Base-by-base conservation (phyloP, 768 basidiomycete species). In the Naganishia antarctica region DNA sequence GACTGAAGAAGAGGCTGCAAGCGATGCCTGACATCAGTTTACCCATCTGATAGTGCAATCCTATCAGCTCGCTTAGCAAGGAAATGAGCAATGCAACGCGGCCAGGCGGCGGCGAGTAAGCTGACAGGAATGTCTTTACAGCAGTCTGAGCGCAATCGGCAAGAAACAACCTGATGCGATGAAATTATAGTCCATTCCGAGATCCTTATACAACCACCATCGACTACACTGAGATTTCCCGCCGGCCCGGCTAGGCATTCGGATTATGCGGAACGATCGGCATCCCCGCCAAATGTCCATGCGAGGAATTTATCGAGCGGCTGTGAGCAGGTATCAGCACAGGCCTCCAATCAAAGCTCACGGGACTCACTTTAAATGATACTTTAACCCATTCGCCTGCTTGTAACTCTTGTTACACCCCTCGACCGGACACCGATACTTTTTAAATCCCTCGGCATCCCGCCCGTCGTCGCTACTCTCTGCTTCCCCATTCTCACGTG, bases 381-480 rank as follows among this genome's bases (percentile, higher is more conserved):
- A 77, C 46, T 76, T 75, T 34, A 77, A 62, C 13, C 76, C 76
- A 61, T 77, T 77, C 21, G 76, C 74, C 65, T 77, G 76, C 63
- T 75, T 75, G 61, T 77, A 77, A 16, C 68, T 67, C 50, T 77
- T 77, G 34, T 73, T 75, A 44, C 76, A 77, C 8, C 76, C 76
- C 44, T 74, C 73, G 25, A 77, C 72, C 6, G 76, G 76, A 62
- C 76, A 77, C 13, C 73, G 68, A 53, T 74, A 76, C 47, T 71
- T 66, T 49, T 73, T 74, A 60, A 71, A 74, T 8, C 66, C 67
- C 43, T 73, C 74, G 0, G 65, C 70, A 41, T 68, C 59, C 23
- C 65, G 37, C 18, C 61, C 67, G 49, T 62, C 66, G 46, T 64
- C 67, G 15, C 63, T 65, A 48, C 63, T 65, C 37, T 47, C 46